A percentile compares a stretch with the other conserved stretches of the same genome.
Conservation (phyloP, 2,329 filamentous ascomycete genomes). For the Tolypocladium inflatum region DNA sequence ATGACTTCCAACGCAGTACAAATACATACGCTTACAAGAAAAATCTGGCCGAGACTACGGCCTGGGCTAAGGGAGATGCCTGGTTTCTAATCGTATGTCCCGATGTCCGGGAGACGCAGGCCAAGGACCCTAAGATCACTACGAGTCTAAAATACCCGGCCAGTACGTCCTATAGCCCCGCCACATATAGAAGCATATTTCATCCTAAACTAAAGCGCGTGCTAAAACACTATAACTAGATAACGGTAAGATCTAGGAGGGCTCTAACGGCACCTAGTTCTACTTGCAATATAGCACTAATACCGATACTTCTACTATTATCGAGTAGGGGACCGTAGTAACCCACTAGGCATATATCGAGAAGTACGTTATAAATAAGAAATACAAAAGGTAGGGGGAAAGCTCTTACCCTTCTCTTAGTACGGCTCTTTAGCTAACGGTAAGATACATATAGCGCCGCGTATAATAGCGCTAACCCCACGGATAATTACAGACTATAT, state of each 20-base stretch:
- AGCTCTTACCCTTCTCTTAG: background rate
- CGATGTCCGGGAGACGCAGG: background rate
- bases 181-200: too few relatives aligned
- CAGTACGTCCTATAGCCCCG: background rate
- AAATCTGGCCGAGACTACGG: background rate
- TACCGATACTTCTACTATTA: constrained; percentile 2
- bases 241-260: constrained; percentile 8
- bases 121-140: background rate
- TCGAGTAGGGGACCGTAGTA: constrained; percentile 1
- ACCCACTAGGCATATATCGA: constrained; percentile 5
- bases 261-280: constrained; percentile 9
- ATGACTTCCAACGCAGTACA: background rate
- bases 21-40: constrained; percentile 2
- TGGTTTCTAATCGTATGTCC: constrained; percentile 1
- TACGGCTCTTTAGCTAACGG: too few relatives aligned
- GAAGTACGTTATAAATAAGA: constrained; percentile 5
- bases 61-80: background rate
- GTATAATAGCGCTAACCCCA: background rate
- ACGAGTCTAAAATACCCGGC: background rate
- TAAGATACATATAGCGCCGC: background rate
- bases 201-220: background rate
- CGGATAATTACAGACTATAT: constrained; percentile 8
- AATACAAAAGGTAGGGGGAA: constrained; percentile 5
- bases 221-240: background rate
- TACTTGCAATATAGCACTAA: constrained; percentile 8